A percentile compares a stretch with the other conserved stretches of the same genome.
Conservation (phyloP, 768 basidiomycete species). For the Clitopilus passeckerianus region DNA sequence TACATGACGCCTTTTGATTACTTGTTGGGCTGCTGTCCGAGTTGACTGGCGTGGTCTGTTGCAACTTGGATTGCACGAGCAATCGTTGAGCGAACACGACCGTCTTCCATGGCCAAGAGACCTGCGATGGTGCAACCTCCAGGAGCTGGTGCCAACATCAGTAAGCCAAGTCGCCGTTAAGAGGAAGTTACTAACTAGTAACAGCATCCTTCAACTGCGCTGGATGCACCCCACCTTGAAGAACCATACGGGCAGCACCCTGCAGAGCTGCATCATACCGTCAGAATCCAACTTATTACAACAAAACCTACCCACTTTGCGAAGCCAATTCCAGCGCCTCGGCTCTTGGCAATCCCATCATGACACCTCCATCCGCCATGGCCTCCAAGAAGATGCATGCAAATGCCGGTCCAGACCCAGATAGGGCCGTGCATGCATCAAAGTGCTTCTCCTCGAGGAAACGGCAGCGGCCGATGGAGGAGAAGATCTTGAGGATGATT, state of each 20-base stretch:
- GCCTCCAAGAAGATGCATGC: conserved; percentile 96
- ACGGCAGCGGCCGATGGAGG: conserved; percentile 91
- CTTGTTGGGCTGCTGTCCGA: conserved; percentile 74
- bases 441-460: conserved; percentile 99
- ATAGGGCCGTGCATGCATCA: conserved; percentile 95
- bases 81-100: conserved; percentile 88
- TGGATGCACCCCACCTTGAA: conserved; percentile 86
- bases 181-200: conserved; percentile 61
- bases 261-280: conserved; percentile 64
- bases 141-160: conserved; percentile 54
- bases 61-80: conserved; percentile 94
- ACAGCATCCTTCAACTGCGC: conserved; percentile 97
- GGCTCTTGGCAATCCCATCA: conserved; percentile 96
- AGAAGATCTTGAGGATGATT: conserved; percentile 91
- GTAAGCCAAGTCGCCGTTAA: not conserved
- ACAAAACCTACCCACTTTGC: conserved; percentile 60
- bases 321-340: conserved; percentile 95
- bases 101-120: conserved; percentile 92
- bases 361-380: conserved; percentile 98
- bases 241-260: conserved; percentile 93
- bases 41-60: conserved; percentile 80
- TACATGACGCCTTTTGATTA: conserved; percentile 15
- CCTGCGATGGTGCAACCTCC: conserved; percentile 99
- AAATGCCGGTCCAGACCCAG: conserved; percentile 95
- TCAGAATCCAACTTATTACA: not conserved